Conservation (phyloP, 2,329 filamentous ascomycete genomes). For the Claviceps digitariae region DNA sequence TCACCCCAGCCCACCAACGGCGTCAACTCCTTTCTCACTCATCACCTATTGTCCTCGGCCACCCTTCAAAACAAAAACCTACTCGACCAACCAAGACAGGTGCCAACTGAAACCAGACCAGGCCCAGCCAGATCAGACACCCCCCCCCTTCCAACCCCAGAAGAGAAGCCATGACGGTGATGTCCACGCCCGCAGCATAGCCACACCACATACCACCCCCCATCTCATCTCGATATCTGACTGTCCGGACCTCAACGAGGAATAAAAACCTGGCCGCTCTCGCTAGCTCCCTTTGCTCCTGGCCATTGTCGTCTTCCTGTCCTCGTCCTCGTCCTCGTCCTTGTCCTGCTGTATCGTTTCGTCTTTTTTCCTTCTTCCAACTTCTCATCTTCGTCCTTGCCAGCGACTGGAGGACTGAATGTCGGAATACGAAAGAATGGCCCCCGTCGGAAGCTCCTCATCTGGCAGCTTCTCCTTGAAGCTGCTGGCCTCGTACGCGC, state of each 20-base stretch:
- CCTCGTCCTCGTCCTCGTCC: too few species aligned
- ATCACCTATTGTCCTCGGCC: too few species aligned
- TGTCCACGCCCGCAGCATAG: neutral
- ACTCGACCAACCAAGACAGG: neutral
- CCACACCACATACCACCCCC: neutral
- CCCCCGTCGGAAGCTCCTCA: slow-evolving; percentile 10
- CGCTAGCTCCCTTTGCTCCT: neutral
- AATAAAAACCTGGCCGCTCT: neutral
- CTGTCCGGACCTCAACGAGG: neutral
- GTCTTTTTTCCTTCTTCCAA: neutral
- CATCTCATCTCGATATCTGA: neutral
- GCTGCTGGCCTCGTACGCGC: slow-evolving; percentile 49
- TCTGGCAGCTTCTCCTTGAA: slow-evolving; percentile 17
- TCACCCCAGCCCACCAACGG: too few species aligned
- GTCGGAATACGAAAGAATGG: slow-evolving; percentile 17
- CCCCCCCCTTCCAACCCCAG: too few species aligned
- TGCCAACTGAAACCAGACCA: neutral
- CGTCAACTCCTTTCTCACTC: too few species aligned
- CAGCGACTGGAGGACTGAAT: slow-evolving; percentile 8
- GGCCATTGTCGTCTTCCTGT: neutral
- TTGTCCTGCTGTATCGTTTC: too few species aligned
- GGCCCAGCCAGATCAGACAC: too few species aligned
- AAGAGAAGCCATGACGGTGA: neutral
- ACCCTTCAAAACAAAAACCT: too few species aligned
- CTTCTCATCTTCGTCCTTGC: neutral